phyloP scores from a whole-genome alignment of 1,284 basidiomycete genomes.

The Erythrobasidium hasegawianum region DNA sequence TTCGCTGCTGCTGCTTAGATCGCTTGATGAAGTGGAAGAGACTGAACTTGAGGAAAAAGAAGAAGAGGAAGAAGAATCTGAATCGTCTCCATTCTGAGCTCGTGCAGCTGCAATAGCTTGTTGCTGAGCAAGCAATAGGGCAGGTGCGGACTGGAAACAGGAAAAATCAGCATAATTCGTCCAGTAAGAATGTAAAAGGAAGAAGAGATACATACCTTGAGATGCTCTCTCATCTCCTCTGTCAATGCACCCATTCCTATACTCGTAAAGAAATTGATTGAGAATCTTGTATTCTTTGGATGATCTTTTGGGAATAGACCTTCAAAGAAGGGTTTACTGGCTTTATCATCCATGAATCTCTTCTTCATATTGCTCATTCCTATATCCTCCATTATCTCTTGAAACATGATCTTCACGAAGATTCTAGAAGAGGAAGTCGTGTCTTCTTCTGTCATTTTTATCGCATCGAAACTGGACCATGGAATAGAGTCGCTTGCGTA shows the following conservation, averaged over 20 bases:
- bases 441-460: slow-evolving; percentile 96
- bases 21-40: slow-evolving; percentile 6
- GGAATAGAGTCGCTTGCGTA: slow-evolving; percentile 80
- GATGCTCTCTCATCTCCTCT: slow-evolving; percentile 92
- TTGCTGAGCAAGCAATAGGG: slow-evolving; percentile 27
- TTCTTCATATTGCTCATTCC: slow-evolving; percentile 77
- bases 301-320: slow-evolving; percentile 94
- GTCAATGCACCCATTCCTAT: slow-evolving; percentile 86
- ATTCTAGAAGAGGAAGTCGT: slow-evolving; percentile 95
- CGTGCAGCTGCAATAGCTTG: slow-evolving; percentile 30
- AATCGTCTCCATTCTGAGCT: slow-evolving; percentile 30
- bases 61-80: slow-evolving; percentile 27
- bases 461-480: slow-evolving; percentile 77
- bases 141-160: slow-evolving; percentile 34
- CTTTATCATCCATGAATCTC: slow-evolving; percentile 76
- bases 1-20: slow-evolving; percentile 4
- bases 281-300: slow-evolving; percentile 92
- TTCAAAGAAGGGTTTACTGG: slow-evolving; percentile 67
- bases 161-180: no score
- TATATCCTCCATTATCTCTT: slow-evolving; percentile 89
- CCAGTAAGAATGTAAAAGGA: no score
- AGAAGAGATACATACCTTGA: slow-evolving; percentile 62
- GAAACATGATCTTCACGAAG: slow-evolving; percentile 94
- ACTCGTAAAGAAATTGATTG: slow-evolving; percentile 82
- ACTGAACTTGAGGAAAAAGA: slow-evolving; percentile 16